Base-by-base conservation (phyloP, 176 grass and related monocot genomes). In the Zoysia japonica region DNA sequence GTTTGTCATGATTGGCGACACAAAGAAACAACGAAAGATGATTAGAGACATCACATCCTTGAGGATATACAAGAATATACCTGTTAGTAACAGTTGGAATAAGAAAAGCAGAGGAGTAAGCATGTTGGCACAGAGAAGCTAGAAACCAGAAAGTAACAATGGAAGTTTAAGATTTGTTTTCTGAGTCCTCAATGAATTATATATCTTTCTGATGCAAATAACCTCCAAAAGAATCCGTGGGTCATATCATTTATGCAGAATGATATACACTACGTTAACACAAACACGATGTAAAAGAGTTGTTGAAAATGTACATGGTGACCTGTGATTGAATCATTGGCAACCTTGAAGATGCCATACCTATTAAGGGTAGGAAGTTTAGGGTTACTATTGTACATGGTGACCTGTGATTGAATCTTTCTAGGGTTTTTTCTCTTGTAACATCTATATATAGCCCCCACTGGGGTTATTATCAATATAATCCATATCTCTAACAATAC, bases 61-160 rank as follows among this genome's bases (percentile, higher is more conserved):
- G 92, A 71, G 96, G 96, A 40, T 99, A 99, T 67, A 99, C 89
- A 88, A 99, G 86, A 87, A 99, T 95, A 85, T 95, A 99, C 96
- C 96, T 99, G 90, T 51, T 56, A 89, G 65, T 67, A 88, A 73
- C 12, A 84, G 59, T 78, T 60, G 28, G 2, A 12, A 28, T 28
- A 65, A 72, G 49, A 77, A 81, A 39, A 71, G 20, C 46, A 63
- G 56, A 43, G 5, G 1, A 38, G 35, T 82, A 55, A 85, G 45
- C 38, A 77, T 46, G 35, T 47, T 42, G 12, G 78, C 59, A 35
- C 38, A 12, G 36, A 85, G 75, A 4, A 71, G 17, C 37, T 85
- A 59, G 71, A 61, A 38, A 72, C n/a, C 17, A 66, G 13, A 85
- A 71, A 67, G 65, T 50, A 73, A 77, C 42, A 67, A 9, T 9